Percentiles rank a stretch among this genome's conserved stretches.
phyloP scores from a whole-genome alignment of 192 early-diverging fungal species.

The Coemansia aciculifera region DNA sequence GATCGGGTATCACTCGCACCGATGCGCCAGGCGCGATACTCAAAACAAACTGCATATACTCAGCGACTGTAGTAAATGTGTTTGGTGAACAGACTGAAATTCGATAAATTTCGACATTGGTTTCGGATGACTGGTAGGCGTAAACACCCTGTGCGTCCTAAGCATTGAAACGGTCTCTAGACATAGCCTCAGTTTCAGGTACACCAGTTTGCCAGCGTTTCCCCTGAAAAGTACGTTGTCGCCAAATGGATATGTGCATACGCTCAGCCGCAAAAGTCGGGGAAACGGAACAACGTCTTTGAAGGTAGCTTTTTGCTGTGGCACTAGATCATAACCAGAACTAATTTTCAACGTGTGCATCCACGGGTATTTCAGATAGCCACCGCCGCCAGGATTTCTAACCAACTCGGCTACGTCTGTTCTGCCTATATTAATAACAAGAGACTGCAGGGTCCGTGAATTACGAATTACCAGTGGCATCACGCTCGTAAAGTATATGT shows the following conservation, averaged over 20 bases:
- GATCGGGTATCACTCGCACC: not conserved
- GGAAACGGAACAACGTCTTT: not conserved
- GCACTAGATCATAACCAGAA: not conserved
- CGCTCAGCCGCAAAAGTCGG: not conserved
- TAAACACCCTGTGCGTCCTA: not conserved
- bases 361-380: not conserved
- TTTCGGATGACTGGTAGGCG: not conserved
- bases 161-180: not conserved
- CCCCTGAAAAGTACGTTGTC: not conserved
- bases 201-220: not conserved
- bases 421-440: not conserved
- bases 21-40: not conserved
- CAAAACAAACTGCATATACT: not conserved
- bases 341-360: not conserved
- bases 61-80: not conserved
- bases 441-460: not conserved
- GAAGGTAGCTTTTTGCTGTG: not conserved
- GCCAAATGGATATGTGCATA: not conserved
- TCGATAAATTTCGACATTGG: too few relatives aligned
- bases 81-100: not conserved
- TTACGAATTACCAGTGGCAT: not conserved
- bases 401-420: not conserved
- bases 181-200: too few relatives aligned
- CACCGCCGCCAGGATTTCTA: not conserved
- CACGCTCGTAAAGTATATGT: not conserved